Percentiles rank a stretch among this genome's conserved stretches.
Conservation (phyloP, 2,329 filamentous ascomycete genomes). For the Fusarium papillatum region DNA sequence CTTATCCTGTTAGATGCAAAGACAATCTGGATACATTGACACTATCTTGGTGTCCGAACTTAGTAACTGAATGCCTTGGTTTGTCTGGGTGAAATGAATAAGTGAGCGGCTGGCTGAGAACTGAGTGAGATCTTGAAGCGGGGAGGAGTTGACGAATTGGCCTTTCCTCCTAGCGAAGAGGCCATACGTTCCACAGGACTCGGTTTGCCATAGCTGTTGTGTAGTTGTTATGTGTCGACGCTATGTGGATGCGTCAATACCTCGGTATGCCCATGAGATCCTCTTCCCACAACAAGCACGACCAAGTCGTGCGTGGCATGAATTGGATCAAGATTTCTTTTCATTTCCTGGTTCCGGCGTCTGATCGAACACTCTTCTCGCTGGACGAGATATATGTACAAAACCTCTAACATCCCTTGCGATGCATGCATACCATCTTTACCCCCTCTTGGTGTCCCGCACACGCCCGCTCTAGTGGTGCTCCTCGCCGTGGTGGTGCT, state of each 20-base stretch:
- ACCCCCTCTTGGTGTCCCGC: conserved; percentile 22
- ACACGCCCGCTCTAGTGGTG: conserved; percentile 59
- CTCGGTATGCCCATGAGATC: background rate
- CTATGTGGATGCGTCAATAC: background rate
- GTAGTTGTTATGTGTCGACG: background rate
- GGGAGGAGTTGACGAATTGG: background rate
- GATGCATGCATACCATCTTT: conserved; percentile 23
- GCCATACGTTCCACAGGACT: background rate
- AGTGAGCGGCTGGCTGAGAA: background rate
- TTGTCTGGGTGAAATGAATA: background rate
- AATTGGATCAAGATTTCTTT: conserved; percentile 24
- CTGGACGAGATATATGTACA: conserved; percentile 43
- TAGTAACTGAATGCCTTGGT: background rate
- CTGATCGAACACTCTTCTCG: conserved; percentile 32
- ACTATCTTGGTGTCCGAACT: background rate
- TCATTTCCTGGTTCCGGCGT: conserved; percentile 36
- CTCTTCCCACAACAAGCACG: background rate
- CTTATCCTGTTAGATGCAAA: conserved; percentile 21
- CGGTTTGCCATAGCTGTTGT: background rate
- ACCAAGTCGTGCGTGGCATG: background rate
- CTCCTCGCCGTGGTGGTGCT: conserved; percentile 71
- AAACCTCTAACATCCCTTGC: conserved; percentile 21
- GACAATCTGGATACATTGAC: conserved; percentile 10
- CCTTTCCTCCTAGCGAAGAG: background rate
- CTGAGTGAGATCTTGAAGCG: background rate